phyloP scores from a whole-genome alignment of 805 yeast species.

The Wickerhamiella spandovensis region DNA sequence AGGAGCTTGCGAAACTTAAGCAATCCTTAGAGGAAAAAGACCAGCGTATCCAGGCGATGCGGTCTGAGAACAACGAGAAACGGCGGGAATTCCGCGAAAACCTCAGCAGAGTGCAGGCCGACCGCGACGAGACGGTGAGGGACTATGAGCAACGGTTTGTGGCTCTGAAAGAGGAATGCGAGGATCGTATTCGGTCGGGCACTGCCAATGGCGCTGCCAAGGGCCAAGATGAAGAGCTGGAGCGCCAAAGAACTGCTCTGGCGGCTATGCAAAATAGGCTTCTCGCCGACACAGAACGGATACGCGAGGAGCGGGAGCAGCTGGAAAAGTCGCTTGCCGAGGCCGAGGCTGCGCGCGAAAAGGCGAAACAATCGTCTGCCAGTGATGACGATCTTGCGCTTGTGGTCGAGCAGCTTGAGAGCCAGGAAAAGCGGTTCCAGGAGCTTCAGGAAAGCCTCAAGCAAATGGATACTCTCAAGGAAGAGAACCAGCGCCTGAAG shows the following conservation, averaged over 20 bases:
- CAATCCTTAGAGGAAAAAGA: constrained; percentile 16
- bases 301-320: constrained; percentile 12
- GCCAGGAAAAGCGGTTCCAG: constrained; percentile 16
- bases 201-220: neutral
- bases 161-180: neutral
- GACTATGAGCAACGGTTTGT: neutral
- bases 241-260: constrained; percentile 22
- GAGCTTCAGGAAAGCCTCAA: constrained; percentile 14
- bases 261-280: constrained; percentile 26
- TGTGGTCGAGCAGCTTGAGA: constrained; percentile 12
- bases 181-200: neutral
- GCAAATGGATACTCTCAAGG: constrained; percentile 22
- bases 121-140: constrained; percentile 6
- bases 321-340: constrained; percentile 1
- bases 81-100: constrained; percentile 23
- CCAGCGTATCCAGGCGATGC: neutral
- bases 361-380: neutral
- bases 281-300: constrained; percentile 18
- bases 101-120: constrained; percentile 4
- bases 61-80: constrained; percentile 17
- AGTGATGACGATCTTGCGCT: constrained; percentile 11
- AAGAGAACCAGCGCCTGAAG: neutral
- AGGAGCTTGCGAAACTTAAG: constrained; percentile 19
- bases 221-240: constrained; percentile 11
- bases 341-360: neutral